Percentiles rank a stretch among this genome's conserved stretches.
Conservation (phyloP, 768 basidiomycete genomes). For the Pluteus cervinus region DNA sequence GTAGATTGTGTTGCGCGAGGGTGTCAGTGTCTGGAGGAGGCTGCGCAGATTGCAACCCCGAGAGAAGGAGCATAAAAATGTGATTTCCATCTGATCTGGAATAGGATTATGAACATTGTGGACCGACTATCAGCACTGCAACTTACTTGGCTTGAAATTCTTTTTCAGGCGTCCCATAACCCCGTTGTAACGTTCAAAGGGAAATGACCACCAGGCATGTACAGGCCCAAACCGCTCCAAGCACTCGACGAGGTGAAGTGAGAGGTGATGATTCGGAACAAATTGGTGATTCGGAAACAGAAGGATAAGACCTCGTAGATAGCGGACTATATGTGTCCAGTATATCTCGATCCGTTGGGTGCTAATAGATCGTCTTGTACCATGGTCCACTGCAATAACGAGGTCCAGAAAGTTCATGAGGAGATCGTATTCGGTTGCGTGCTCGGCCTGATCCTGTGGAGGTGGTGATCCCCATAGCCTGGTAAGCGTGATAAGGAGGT, state of each 20-base stretch:
- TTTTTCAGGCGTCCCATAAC: no score
- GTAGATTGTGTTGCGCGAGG: no score
- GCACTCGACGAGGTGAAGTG: slow-evolving; percentile 27
- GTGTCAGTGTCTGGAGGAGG: no score
- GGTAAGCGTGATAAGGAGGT: slow-evolving; percentile 29
- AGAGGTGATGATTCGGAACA: slow-evolving; percentile 31
- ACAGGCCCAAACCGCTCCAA: slow-evolving; percentile 27
- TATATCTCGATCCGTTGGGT: slow-evolving; percentile 16
- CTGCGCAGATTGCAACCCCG: no score
- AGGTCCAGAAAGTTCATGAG: slow-evolving; percentile 29
- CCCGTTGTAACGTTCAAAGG: slow-evolving; percentile 31
- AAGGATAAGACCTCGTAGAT: slow-evolving; percentile 20
- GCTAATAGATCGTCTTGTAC: slow-evolving; percentile 16
- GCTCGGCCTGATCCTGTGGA: not conserved
- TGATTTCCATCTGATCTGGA: no score
- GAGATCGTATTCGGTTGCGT: slow-evolving; percentile 11
- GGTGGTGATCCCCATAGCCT: slow-evolving; percentile 35
- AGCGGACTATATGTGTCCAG: slow-evolving; percentile 20
- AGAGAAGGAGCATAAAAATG: no score
- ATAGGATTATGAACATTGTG: no score
- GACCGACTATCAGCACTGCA: no score
- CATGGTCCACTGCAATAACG: slow-evolving; percentile 24
- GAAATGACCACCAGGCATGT: slow-evolving; percentile 29
- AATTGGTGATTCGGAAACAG: slow-evolving; percentile 24
- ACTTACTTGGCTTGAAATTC: no score